Evolutionary conservation across 257 asterid species (phyloP).

Genomic region (Nemophila menziesii): DNA sequence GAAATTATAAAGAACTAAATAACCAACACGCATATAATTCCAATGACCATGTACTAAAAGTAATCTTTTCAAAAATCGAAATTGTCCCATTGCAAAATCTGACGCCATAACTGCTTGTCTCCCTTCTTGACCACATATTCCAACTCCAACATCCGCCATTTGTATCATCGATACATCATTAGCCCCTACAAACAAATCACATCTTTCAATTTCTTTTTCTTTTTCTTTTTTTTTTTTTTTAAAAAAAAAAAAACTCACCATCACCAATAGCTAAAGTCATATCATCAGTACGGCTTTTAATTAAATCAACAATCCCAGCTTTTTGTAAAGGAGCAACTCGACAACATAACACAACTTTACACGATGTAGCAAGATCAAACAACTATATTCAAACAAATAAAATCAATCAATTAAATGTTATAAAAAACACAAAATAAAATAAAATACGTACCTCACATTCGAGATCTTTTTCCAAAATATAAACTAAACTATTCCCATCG

Average conservation of each 20-base stretch:
- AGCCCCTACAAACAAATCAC: slow-evolving; percentile 52
- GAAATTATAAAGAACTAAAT: slow-evolving; percentile 82
- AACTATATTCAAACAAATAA: slow-evolving; percentile 48
- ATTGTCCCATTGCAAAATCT: slow-evolving; percentile 99
- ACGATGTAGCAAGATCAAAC: slow-evolving; percentile 79
- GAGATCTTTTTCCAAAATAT: slow-evolving; percentile 87
- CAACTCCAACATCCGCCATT: slow-evolving; percentile 99
- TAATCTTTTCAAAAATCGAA: slow-evolving; percentile 73
- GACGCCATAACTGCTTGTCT: slow-evolving; percentile 99
- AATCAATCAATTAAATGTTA: too few relatives aligned
- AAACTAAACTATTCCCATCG: slow-evolving; percentile 96
- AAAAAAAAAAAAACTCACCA: slow-evolving; percentile 52
- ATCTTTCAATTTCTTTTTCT: too few relatives aligned
- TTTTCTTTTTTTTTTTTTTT: too few relatives aligned
- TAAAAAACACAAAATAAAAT: slow-evolving; percentile 20
- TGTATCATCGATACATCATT: slow-evolving; percentile 99
- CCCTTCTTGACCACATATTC: slow-evolving; percentile 99
- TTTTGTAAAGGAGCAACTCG: slow-evolving; percentile 98
- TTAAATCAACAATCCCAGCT: slow-evolving; percentile 94
- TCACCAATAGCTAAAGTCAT: slow-evolving; percentile 98
- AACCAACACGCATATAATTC: slow-evolving; percentile 95
- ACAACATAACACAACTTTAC: slow-evolving; percentile 88
- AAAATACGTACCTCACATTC: slow-evolving; percentile 57
- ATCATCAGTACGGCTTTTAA: slow-evolving; percentile 86
- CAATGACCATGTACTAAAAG: slow-evolving; percentile 98